phyloP scores from a whole-genome alignment of 2,329 filamentous ascomycete genomes.

The Pyrenophora teres region DNA sequence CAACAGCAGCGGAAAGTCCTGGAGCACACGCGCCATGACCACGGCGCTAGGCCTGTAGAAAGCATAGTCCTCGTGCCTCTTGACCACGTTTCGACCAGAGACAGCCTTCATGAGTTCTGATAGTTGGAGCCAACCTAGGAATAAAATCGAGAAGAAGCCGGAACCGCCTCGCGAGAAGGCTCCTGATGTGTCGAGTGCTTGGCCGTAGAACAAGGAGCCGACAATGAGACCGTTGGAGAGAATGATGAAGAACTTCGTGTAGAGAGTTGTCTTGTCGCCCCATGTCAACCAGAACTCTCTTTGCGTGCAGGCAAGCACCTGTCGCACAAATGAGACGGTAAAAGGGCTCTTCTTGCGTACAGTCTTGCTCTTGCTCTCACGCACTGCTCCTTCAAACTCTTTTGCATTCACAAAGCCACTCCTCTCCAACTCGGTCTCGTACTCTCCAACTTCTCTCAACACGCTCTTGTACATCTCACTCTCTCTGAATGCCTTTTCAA shows the following conservation, averaged over 20 bases:
- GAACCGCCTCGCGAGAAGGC: constrained; percentile 67
- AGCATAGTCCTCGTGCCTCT: constrained; percentile 68
- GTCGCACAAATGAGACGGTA: constrained; percentile 73
- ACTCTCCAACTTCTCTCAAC: constrained; percentile 64
- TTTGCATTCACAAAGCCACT: constrained; percentile 65
- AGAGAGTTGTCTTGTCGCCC: constrained; percentile 72
- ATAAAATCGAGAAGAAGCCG: constrained; percentile 69
- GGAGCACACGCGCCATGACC: constrained; percentile 63
- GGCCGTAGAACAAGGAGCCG: constrained; percentile 76
- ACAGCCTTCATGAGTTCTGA: constrained; percentile 80
- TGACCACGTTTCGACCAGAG: constrained; percentile 70
- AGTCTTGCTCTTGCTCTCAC: constrained; percentile 67
- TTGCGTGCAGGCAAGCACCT: constrained; percentile 70
- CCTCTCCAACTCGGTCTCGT: constrained; percentile 62
- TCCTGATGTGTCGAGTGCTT: constrained; percentile 62
- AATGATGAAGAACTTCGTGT: constrained; percentile 79
- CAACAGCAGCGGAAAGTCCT: constrained; percentile 66
- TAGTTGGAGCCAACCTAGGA: constrained; percentile 73
- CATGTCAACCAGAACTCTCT: constrained; percentile 79
- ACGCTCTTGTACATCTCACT: constrained; percentile 66
- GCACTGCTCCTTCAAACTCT: constrained; percentile 68
- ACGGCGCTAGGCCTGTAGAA: constrained; percentile 73
- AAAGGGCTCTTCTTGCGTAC: constrained; percentile 73
- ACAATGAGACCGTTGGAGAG: constrained; percentile 75
- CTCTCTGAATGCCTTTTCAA: constrained; percentile 68